These are phyloP conservation scores for Talaromyces marneffei DNA, from an alignment of 2,329 filamentous ascomycete species.

Conservation along the genomic window DNA sequence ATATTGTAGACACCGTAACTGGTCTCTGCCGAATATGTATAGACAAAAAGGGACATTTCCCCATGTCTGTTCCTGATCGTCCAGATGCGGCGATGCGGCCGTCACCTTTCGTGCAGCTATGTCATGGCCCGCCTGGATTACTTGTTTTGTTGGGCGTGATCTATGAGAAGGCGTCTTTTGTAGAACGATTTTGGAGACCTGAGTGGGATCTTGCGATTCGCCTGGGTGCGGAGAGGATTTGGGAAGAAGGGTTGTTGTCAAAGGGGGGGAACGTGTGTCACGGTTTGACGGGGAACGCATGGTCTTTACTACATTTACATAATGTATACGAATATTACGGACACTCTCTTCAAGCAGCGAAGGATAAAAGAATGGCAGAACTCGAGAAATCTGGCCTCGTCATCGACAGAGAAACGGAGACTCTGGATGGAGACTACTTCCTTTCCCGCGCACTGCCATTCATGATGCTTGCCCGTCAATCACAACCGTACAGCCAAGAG, in stretches of 20 bases:
- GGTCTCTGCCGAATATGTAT: slow-evolving; percentile 33
- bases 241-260: slow-evolving; percentile 38
- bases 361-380: slow-evolving; percentile 8
- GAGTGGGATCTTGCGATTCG: slow-evolving; percentile 34
- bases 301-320: slow-evolving; percentile 34
- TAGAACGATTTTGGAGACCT: slow-evolving; percentile 29
- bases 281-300: slow-evolving; percentile 38
- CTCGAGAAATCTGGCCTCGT: slow-evolving; percentile 19
- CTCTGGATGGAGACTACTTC: slow-evolving; percentile 31
- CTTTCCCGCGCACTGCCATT: slow-evolving; percentile 34
- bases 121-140: slow-evolving; percentile 37
- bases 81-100: slow-evolving; percentile 15
- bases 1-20: slow-evolving; percentile 34
- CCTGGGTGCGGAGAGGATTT: slow-evolving; percentile 31
- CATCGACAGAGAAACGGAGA: background rate
- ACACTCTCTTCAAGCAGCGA: background rate
- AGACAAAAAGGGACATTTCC: slow-evolving; percentile 33
- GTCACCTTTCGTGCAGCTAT: slow-evolving; percentile 36
- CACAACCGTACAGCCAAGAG: slow-evolving; percentile 29
- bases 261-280: slow-evolving; percentile 40
- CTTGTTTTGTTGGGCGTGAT: slow-evolving; percentile 32
- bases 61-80: slow-evolving; percentile 30
- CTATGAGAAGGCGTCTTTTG: slow-evolving; percentile 25
- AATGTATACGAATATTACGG: slow-evolving; percentile 31
- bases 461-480: slow-evolving; percentile 34